Base-by-base conservation (phyloP, 2,329 filamentous ascomycete genomes). In the Epichloe gansuensis region DNA sequence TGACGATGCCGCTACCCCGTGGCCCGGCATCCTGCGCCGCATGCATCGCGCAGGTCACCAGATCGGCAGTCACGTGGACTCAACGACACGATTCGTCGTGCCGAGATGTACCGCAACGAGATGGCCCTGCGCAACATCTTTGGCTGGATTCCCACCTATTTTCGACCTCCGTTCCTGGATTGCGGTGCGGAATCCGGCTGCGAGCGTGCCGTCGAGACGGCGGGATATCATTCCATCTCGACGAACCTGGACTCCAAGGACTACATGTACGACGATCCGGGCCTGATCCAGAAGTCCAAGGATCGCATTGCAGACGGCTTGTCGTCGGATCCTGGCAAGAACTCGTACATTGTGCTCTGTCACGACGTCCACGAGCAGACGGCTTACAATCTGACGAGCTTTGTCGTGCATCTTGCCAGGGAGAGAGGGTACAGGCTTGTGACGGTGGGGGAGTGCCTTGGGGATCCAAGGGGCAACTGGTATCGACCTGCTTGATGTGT, bases 161-260 rank as follows among this genome's bases (percentile, higher is more conserved):
- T 75, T 65, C 66, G 71, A 3, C 62, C 73, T 1, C 73, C 73
- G 0, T 74, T 69, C 54, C 68, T 73, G 3, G 70, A 70, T 51
- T 75, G 73, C 61, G 65, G 63, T 46, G 53, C 54, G 8, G 60
- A 52, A 6, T 70, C 69, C n/a, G 71, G 67, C 21, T 74, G 71
- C 54, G 59, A 66, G 42, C 55, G 57, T 3, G 59, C 66, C 34
- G 57, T 73, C 57, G 60, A 56, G 3, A 57, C 57, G 25, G 61
- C 80, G 31, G 75, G 74, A 41, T 82, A 81, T 63, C 76, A 81
- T 59, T 63, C 80, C 55, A 68, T 75, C 53, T 76, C 75, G 59
- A 77, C 75, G 57, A 74, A 80, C 59, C 63, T 82, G 12, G 79
- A 83, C 60, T 82, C 80, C 15, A 75, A 80, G 55, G 80, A 82